Evolutionary conservation across 495 filamentous ascomycete species (phyloP), one percentile per base, ranked within the genome.

Genomic region (Niebla homalea): DNA sequence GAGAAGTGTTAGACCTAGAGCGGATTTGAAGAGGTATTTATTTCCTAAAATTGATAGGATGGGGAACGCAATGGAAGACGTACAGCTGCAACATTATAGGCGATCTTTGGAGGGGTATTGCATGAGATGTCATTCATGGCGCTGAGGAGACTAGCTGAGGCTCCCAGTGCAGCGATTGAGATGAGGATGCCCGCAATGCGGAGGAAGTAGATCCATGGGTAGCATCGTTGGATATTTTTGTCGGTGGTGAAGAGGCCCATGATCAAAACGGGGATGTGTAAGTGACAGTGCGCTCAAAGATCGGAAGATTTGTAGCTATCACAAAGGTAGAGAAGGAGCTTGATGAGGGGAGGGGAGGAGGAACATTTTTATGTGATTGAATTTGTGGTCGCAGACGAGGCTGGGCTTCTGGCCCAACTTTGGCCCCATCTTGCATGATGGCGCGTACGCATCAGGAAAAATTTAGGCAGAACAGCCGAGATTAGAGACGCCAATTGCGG

Each of bases 231-330:
- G 14, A 51, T 45, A 21, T 46, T 51, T 40, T 55, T 56, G 51
- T 60, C 57, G 20, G n/a, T 60, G 16, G 50, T 57, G 47, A 54
- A 54, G 43, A 60, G 20, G 7, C 43, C 47, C 47, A 60, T 54
- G 19, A 32, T 32, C 26, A 32, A 32, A 11, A 3, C 26, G 12
- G 26, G 6, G 12, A 32, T 11, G 6, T 32, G 26, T 22, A 41
- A 41, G 2, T 22, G 38, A 14, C n/a, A 11, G 1, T 11, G 7
- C 26, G 3, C 26, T 8, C 2, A 8, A 32, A 8, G 26, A 8
- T 11, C 12, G 26, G 26, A 3, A 32, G 26, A 6, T 32, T 32
- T 41, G n/a, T 7, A 11, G 14, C 20, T 1, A 41, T 11, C 16
- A 22, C 38, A 22, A 4, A 41, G 16, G 38, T 8, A n/a, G 38